These are phyloP conservation scores for Jimgerdemannia lactiflua DNA, from an alignment of 192 early-diverging fungal genomes.

Conservation along the genomic window DNA sequence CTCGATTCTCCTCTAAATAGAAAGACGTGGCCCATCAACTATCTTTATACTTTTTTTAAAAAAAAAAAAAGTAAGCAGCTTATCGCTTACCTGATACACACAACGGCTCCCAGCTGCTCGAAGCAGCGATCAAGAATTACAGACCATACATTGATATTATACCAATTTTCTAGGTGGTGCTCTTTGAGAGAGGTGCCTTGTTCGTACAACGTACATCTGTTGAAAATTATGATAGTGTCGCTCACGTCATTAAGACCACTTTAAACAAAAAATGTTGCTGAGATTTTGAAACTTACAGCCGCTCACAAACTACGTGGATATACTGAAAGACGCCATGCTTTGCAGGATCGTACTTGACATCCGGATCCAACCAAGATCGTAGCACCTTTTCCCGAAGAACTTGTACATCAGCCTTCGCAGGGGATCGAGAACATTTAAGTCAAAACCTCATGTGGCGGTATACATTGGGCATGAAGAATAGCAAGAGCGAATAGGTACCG, in stretches of 20 bases:
- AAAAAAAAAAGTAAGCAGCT: too few species aligned
- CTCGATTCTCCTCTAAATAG: too few species aligned
- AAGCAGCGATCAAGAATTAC: too few species aligned
- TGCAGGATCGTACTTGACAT: not conserved
- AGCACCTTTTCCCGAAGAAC: not conserved
- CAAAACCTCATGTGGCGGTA: not conserved
- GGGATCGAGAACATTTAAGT: not conserved
- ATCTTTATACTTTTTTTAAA: too few species aligned
- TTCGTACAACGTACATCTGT: too few species aligned
- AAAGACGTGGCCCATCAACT: too few species aligned
- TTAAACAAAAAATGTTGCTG: not conserved
- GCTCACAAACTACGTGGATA: not conserved
- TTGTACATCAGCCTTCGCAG: not conserved
- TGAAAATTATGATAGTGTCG: not conserved
- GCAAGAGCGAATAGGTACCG: not conserved
- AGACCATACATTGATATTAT: too few species aligned
- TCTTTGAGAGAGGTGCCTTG: too few species aligned
- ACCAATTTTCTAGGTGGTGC: too few species aligned
- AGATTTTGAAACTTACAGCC: not conserved
- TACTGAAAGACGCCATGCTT: not conserved
- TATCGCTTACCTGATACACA: too few species aligned
- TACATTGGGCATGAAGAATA: not conserved
- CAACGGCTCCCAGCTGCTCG: too few species aligned
- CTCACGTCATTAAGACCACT: not conserved
- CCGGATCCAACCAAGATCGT: not conserved